Evolutionary conservation across 73 alveolate genomes (phyloP).

Genomic region (Symbiodinium natans): DNA sequence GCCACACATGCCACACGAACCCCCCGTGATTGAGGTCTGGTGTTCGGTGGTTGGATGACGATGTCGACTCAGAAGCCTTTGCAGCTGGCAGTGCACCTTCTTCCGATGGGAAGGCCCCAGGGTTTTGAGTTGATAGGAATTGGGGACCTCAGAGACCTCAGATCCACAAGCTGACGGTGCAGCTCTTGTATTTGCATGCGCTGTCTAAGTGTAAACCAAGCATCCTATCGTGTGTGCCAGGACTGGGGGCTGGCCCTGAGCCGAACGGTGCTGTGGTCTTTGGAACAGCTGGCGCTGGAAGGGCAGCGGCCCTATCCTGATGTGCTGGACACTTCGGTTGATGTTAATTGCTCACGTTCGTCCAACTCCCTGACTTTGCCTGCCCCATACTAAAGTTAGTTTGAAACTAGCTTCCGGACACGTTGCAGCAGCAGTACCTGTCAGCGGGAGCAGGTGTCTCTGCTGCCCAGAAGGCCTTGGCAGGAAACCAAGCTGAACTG

Average conservation of each 20-base stretch:
- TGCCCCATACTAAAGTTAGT: not conserved
- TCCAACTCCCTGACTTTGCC: not conserved
- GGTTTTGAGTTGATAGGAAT: not conserved
- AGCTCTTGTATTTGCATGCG: no score
- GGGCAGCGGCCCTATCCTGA: not conserved
- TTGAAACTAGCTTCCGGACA: not conserved
- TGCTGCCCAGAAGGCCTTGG: not conserved
- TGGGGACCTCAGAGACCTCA: no score
- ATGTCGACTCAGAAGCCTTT: constrained; percentile 53
- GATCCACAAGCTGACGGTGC: no score
- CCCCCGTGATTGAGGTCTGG: constrained; percentile 23
- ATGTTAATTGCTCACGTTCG: not conserved
- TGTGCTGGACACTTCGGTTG: not conserved
- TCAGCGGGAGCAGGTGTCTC: not conserved
- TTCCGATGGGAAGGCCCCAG: constrained; percentile 29
- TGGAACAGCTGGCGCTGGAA: constrained; percentile 86
- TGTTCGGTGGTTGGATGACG: constrained; percentile 61
- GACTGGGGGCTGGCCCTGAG: constrained; percentile 90
- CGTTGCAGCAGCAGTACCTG: not conserved
- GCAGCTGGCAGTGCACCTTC: constrained; percentile 43
- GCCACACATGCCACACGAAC: not conserved
- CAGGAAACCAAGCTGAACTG: not conserved
- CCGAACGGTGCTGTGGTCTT: constrained; percentile 62
- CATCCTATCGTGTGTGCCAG: not conserved
- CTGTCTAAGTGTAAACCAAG: not conserved